A percentile compares a stretch with the other conserved stretches of the same genome.
Conservation (phyloP, 495 filamentous ascomycete genomes). For the Penicillium pancosmium region DNA sequence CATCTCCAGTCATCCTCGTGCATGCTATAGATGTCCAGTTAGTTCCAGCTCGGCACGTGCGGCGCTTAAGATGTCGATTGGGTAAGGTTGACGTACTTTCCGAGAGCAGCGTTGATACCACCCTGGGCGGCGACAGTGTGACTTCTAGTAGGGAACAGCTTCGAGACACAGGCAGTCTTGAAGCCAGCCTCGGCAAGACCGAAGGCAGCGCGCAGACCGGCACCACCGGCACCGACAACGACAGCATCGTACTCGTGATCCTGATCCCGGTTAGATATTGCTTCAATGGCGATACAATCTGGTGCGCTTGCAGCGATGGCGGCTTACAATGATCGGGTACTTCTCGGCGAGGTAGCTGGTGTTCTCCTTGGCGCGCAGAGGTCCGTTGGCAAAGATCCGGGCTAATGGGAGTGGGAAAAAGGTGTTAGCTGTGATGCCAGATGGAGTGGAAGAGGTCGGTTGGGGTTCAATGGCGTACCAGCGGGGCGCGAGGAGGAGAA, state of each 20-base stretch:
- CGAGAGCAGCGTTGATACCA: conserved; percentile 94
- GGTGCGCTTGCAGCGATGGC: neutral
- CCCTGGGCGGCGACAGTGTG: conserved; percentile 86
- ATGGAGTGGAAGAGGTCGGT: conserved; percentile 10
- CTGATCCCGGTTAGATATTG: conserved; percentile 44
- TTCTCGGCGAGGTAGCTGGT: conserved; percentile 79
- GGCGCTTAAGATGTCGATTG: neutral
- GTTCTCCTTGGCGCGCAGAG: conserved; percentile 89
- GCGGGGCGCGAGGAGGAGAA: conserved; percentile 87
- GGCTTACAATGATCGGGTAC: conserved; percentile 89
- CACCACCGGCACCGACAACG: conserved; percentile 92
- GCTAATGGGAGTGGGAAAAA: conserved; percentile 43
- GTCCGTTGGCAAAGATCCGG: conserved; percentile 79
- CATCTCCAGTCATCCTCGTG: conserved; percentile 96
- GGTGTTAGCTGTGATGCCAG: conserved; percentile 33
- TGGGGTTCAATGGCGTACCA: conserved; percentile 55
- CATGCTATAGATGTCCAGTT: conserved; percentile 54
- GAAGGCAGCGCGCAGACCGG: conserved; percentile 93
- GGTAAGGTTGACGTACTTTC: conserved; percentile 60
- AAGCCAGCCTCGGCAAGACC: conserved; percentile 96
- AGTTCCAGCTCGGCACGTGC: conserved; percentile 15
- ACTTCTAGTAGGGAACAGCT: conserved; percentile 93
- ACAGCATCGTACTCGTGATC: conserved; percentile 85
- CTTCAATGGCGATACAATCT: conserved; percentile 2
- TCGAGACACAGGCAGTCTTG: conserved; percentile 97